Base-by-base conservation (phyloP, 2,329 filamentous ascomycete genomes). In the Exophiala sp. region DNA sequence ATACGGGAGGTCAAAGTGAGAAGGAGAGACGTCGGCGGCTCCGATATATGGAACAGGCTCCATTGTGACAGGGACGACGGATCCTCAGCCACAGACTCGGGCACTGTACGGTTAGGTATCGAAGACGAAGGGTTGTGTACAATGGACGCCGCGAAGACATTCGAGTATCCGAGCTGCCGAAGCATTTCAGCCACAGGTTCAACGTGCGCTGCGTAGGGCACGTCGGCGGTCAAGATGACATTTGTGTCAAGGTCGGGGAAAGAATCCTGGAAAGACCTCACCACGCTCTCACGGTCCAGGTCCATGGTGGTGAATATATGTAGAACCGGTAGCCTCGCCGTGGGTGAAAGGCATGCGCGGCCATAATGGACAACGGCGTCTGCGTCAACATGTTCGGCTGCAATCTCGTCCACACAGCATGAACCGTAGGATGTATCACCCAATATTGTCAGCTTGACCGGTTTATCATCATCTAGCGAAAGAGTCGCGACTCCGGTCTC, bases 401-500 rank as follows among this genome's bases (percentile, higher is more conserved):
- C 93, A 34, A 97, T 84, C 70, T 98, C 93, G 63, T 98, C 93
- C 14, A 97, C 90, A 63, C 93, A 98, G 70, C 93, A 98, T 0
- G 91, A 85, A 52, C 93, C 94, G 68, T 97, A 98, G 1, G 91
- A 96, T 2, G 93, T 97, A 67, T 98, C 93, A 24, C 85, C 93
- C 14, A 98, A 74, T 53, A 98, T 90, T 61, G 86, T 95, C 45
- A 97, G 74, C 37, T 68, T 71, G 7, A 67, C 64, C 1, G 68
- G 59, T 29, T 63, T 56, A n/a, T 48, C 54, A 3, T 51, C 29
- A 1, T 43, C 23, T n/a, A 54, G 23, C 3, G 48, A 46, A 14
- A 54, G 42, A 11, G 32, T 34, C 4, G 47, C 45, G 21, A 48
- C 39, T 24, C n/a, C 14, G 18, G 29, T 30, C 51, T 50, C 53